Percentiles rank a stretch among this genome's conserved stretches.
Conservation (phyloP, 2,329 filamentous ascomycete genomes). For the Aspergillus tanneri region DNA sequence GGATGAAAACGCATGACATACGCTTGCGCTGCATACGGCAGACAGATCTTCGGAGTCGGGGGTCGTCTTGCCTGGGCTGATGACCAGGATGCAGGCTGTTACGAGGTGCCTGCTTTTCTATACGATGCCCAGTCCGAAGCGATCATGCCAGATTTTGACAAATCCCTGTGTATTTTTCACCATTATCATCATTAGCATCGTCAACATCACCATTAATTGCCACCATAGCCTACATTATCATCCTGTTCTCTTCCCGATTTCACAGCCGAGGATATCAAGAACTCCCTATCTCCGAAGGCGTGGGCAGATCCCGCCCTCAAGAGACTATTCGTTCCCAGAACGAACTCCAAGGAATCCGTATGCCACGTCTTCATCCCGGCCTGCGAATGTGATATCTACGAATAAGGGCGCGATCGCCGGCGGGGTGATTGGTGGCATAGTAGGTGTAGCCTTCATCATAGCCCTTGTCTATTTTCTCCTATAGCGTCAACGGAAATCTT, state of each 20-base stretch:
- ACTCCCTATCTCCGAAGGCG: constrained; percentile 7
- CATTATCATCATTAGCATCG: background rate
- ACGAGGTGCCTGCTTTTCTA: constrained; percentile 13
- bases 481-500: background rate
- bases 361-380: too few relatives aligned
- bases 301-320: constrained; percentile 1
- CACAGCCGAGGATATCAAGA: constrained; percentile 9
- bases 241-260: constrained; percentile 10
- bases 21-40: too few relatives aligned
- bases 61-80: constrained; percentile 14
- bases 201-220: background rate
- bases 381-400: background rate
- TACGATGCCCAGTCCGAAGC: constrained; percentile 17
- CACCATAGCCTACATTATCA: constrained; percentile 6
- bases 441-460: constrained; percentile 9
- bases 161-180: background rate
- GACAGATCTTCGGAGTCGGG: constrained; percentile 13
- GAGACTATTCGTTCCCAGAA: background rate
- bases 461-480: constrained; percentile 4
- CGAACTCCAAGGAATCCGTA: background rate
- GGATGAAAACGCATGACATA: too few relatives aligned
- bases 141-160: constrained; percentile 8
- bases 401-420: constrained; percentile 13
- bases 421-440: constrained; percentile 16
- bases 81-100: constrained; percentile 10